Base-by-base conservation (phyloP, 768 basidiomycete species). In the Suillus spraguei region DNA sequence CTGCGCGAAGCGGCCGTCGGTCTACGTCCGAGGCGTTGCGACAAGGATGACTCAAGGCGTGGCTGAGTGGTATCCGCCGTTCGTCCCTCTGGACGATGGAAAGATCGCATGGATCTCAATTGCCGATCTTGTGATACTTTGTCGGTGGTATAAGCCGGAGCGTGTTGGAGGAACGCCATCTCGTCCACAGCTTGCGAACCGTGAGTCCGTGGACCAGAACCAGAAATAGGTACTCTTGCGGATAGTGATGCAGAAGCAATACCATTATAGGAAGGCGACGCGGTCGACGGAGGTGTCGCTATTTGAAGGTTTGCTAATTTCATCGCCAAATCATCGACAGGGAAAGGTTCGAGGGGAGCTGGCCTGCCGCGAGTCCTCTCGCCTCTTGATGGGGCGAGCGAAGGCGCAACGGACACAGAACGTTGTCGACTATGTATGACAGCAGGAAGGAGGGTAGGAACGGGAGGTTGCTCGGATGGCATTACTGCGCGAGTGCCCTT, bases 41-140 rank as follows among this genome's bases (percentile, higher is more conserved):
- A 73, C 10, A 70, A 64, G 16, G 55, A 56, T 61, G 65, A 64
- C 47, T 80, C 79, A 4, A 55, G 49, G 35, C 79, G 76, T 32
- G 77, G 59, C 10, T 79, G 76, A 24, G 71, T 70, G n/a, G 72
- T 62, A 44, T 82, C 81, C 2, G 69, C 61, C 17, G 75, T 63
- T 39, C 77, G 73, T 53, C 74, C 69, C 53, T 80, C 74, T 11
- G 80, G 72, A 39, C 81, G 84, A 68, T 86, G 88, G 77, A 92
- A 88, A 9, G 90, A 91, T 20, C 86, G 82, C 80, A 77, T 78
- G 24, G 82, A 75, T 22, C 82, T 83, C 35, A 90, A 66, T 4
- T 73, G 52, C 60, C 66, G 68, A 16, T 72, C 70, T 38, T 70
- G 72, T 10, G 71, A 50, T 46, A 67, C 24, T 10, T 50, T 42